These are phyloP conservation scores for Podospora fimiseda DNA, from an alignment of 495 filamentous ascomycete genomes.

Conservation along the genomic window DNA sequence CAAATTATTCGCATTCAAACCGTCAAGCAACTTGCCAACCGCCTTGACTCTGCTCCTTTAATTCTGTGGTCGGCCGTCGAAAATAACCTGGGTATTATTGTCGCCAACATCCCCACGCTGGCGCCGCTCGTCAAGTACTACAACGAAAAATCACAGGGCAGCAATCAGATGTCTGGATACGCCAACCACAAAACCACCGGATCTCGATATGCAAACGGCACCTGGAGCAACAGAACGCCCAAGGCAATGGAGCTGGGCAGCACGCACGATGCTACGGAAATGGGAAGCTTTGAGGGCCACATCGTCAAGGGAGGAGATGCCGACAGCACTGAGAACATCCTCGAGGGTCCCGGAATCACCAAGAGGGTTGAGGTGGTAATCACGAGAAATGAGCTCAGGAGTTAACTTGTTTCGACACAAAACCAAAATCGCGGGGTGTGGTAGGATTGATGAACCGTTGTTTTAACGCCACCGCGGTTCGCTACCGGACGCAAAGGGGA, in stretches of 20 bases:
- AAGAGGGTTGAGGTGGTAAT: constrained; percentile 23
- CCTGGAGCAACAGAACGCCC: constrained; percentile 11
- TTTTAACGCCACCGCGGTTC: too few species aligned
- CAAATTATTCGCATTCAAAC: constrained; percentile 51
- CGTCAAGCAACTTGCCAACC: constrained; percentile 36
- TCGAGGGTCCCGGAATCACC: constrained; percentile 15
- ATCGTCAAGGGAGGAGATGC: constrained; percentile 13
- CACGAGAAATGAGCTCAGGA: constrained; percentile 6
- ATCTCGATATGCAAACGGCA: constrained; percentile 18
- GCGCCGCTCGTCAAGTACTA: constrained; percentile 44
- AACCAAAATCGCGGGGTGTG: too few species aligned
- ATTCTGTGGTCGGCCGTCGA: constrained; percentile 50
- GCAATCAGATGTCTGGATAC: constrained; percentile 19
- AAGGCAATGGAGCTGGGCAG: constrained; percentile 19
- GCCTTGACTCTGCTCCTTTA: constrained; percentile 40
- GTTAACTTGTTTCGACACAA: too few species aligned
- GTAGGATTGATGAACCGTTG: too few species aligned
- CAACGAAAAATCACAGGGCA: constrained; percentile 11
- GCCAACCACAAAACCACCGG: constrained; percentile 39
- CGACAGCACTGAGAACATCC: constrained; percentile 18
- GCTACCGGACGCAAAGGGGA: neutral
- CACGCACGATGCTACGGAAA: constrained; percentile 14
- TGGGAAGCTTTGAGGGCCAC: constrained; percentile 15
- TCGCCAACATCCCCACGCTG: constrained; percentile 45
- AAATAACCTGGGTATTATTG: constrained; percentile 45